Percentiles rank a stretch among this genome's conserved stretches.
Conservation (phyloP, 805 yeast genomes). For the Priceomyces melissophilus region DNA sequence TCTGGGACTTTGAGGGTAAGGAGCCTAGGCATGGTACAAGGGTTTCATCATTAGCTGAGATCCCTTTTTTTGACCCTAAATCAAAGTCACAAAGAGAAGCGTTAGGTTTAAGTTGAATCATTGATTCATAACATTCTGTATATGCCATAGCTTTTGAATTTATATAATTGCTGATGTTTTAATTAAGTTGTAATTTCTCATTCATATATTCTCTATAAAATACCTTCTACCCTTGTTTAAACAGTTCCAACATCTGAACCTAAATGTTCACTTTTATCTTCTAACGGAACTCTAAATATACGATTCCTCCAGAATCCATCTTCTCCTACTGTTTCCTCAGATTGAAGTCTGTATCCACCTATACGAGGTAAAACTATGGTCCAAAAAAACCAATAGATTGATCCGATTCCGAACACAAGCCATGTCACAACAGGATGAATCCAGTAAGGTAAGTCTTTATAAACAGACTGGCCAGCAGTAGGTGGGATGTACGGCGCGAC, state of each 20-base stretch:
- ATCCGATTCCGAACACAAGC: slow-evolving; percentile 68
- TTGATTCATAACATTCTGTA: background rate
- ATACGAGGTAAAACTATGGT: slow-evolving; percentile 52
- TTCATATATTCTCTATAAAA: too few relatives aligned
- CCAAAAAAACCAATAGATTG: slow-evolving; percentile 66
- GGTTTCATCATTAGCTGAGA: slow-evolving; percentile 48
- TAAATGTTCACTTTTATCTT: too few relatives aligned
- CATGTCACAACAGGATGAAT: slow-evolving; percentile 79
- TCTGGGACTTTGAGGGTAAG: slow-evolving; percentile 46
- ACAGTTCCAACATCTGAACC: too few relatives aligned
- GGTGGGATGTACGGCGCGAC: slow-evolving; percentile 83
- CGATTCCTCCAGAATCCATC: slow-evolving; percentile 74
- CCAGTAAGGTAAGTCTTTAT: slow-evolving; percentile 70
- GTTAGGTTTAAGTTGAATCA: slow-evolving; percentile 30
- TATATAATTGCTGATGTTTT: too few relatives aligned
- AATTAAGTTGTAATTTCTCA: too few relatives aligned
- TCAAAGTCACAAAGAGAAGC: slow-evolving; percentile 54
- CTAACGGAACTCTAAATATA: slow-evolving; percentile 36
- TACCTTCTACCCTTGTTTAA: too few relatives aligned
- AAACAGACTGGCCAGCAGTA: slow-evolving; percentile 59
- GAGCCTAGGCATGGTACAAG: slow-evolving; percentile 53
- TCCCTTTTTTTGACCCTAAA: slow-evolving; percentile 47
- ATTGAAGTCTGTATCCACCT: slow-evolving; percentile 50
- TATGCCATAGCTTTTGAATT: background rate
- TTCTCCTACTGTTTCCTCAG: slow-evolving; percentile 53